Percentiles rank a stretch among this genome's conserved stretches.
phyloP scores from a whole-genome alignment of 2,329 filamentous ascomycete species.

The Sporothrix humicola region DNA sequence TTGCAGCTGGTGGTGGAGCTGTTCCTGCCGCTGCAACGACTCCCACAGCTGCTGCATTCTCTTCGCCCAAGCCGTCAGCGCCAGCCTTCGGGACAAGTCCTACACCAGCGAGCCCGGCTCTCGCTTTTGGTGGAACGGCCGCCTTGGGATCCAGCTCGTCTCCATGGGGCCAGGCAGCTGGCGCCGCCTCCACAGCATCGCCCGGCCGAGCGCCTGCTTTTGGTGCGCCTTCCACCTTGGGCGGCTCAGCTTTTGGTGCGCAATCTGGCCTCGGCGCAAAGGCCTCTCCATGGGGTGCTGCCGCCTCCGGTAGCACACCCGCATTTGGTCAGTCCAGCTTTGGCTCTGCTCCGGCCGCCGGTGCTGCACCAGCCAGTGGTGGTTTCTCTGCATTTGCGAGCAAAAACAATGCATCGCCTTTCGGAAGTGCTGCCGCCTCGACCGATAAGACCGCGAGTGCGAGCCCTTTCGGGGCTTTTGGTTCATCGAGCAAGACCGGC shows the following conservation, averaged over 20 bases:
- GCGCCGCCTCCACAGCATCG: slow-evolving; percentile 38
- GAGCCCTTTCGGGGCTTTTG: slow-evolving; percentile 39
- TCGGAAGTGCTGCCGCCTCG: slow-evolving; percentile 41
- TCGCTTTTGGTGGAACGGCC: slow-evolving; percentile 38
- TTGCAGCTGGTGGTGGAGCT: slow-evolving; percentile 50
- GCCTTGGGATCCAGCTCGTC: slow-evolving; percentile 58
- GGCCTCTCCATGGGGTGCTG: slow-evolving; percentile 42
- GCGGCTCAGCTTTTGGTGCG: slow-evolving; percentile 47
- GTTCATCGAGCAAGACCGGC: slow-evolving; percentile 46
- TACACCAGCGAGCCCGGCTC: slow-evolving; percentile 30
- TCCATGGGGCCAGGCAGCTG: slow-evolving; percentile 51
- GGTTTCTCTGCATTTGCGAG: slow-evolving; percentile 40
- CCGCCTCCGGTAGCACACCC: slow-evolving; percentile 43
- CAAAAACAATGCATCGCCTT: slow-evolving; percentile 35
- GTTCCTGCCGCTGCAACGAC: slow-evolving; percentile 37
- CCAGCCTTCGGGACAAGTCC: slow-evolving; percentile 41
- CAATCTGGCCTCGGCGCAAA: slow-evolving; percentile 45
- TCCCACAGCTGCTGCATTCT: slow-evolving; percentile 37
- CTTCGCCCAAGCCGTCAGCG: slow-evolving; percentile 46
- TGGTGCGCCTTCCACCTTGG: slow-evolving; percentile 48
- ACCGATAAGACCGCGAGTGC: slow-evolving; percentile 32
- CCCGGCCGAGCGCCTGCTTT: slow-evolving; percentile 54
- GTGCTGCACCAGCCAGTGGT: slow-evolving; percentile 40
- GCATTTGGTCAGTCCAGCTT: slow-evolving; percentile 64
- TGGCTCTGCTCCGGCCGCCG: slow-evolving; percentile 46